Evolutionary conservation across 495 filamentous ascomycete species (phyloP), one percentile per base, ranked within the genome.

Genomic region (Aspergillus haitiensis): DNA sequence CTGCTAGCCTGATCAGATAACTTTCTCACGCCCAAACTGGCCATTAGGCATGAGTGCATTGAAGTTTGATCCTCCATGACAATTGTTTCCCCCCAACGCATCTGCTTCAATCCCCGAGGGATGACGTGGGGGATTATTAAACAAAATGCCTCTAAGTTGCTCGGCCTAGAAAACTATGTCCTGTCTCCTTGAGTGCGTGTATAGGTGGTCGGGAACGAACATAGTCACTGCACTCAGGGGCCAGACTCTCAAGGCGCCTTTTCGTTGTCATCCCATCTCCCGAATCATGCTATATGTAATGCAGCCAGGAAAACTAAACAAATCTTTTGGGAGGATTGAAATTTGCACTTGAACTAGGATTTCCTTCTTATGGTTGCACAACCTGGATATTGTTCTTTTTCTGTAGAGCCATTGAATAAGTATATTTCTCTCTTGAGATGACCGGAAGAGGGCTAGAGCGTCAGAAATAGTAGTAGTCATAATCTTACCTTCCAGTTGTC

Each of bases 301-400:
- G 59, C 60, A 55, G 6, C 27, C 21, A 36, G 48, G 49, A 6
- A 56, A 44, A n/a, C 16, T 36, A 56, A 44, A 31, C 18, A 42
- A 45, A 55, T 36, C 15, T 15, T 15, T 35, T 37, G 12, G 34
- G 35, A 50, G 3, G 54, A 31, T 13, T 27, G 44, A 54, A 32
- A 36, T 37, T 54, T 59, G 33, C 49, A 60, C 40, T 56, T 21
- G 47, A 58, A 18, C 32, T 36, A 52, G 36, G 16, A 48, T 56
- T 18, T 18, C 44, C 6, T 15, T 39, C 47, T 56, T 62, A 69
- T 48, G 94, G 90, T 69, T 88, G 86, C 55, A 98, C 93, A 60
- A 98, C 91, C 73, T 97, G 93, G 56, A 98, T 85, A 68, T 97
- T 97, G 78, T 98, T 96, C 86, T 97, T 97, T 72, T 97, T 97